Base-by-base conservation (phyloP, 2,329 filamentous ascomycete genomes). In the Thyridium curvatum region DNA sequence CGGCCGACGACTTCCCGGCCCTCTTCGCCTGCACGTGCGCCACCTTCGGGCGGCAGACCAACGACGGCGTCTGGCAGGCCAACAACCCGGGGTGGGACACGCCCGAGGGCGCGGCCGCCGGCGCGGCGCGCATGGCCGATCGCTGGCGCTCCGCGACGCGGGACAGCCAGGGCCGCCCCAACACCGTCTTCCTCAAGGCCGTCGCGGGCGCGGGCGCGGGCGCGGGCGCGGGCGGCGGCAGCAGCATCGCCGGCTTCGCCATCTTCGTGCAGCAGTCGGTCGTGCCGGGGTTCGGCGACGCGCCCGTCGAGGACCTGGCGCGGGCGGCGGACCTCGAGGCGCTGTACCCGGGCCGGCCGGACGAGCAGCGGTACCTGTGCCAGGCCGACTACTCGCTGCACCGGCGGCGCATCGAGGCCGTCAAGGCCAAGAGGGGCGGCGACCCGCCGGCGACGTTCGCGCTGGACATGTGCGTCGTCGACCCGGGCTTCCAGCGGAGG, bases 51-150 rank as follows among this genome's bases (percentile, higher is more conserved):
- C 51, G 51, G 13, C 75, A 79, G 48, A 59, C 59, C 12, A 54
- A 55, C 18, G 76, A 80, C 49, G 61, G 58, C 7, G 53, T 78
- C 37, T 79, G 71, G 69, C 61, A 58, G 1, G 55, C 59, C 42
- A 61, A 71, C 56, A 74, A 74, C 41, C 74, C 74, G 0, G 68
- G 61, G 14, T 79, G 74, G 74, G 65, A 77, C 29, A 74, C 68
- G 0, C 56, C 66, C 5, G 55, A 61, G 12, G 74, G 74, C 10
- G 58, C 52, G 18, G 49, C 49, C 0, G 48, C 48, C 2, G 62
- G 59, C 18, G 60, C 59, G 3, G 51, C 52, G 9, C 61, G 61
- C 12, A 47, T 75, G 43, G 51, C 57, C 3, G 46, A 62, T 29
- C 64, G 68, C 17, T 78, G 66, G 64, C 47, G 54, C 18, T 41